Evolutionary conservation across 345 rosid species (phyloP), one percentile per base, ranked within the genome.

Genomic region (Gossypioides kirkii): DNA sequence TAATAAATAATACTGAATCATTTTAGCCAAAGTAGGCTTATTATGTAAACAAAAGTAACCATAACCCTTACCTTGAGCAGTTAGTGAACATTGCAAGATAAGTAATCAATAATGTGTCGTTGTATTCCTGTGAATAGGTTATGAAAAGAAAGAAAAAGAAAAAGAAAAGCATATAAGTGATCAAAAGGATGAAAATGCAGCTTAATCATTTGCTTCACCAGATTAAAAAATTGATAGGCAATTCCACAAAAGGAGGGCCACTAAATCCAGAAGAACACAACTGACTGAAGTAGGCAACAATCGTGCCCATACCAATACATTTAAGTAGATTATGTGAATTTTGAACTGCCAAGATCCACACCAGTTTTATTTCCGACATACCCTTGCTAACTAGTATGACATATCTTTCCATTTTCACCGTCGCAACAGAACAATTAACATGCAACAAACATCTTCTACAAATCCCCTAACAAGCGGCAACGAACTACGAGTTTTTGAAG

Each of bases 31-130:
- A 54, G 5, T 18, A 18, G 59, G n/a, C 26, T 12, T 12, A 22
- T 65, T 6, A 60, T 60, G 6, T 25, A 26, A 62, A 49, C 26
- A 74, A 43, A 22, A 50, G 70, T 11, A 73, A 36, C 13, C 2
- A 46, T 2, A 71, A 46, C 45, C 73, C 61, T 22, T 86, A 94
- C 98, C 99, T 90, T 74, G 98, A 81, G 79, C 98, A 95, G 79
- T 92, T 95, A 50, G 98, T 95, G 78, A 95, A 78, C 94, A 91
- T 90, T 72, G 98, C 97, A 79, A 92, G 84, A 83, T 92, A 92
- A 52, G 96, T 81, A 65, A 90, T 83, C 86, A 95, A 83, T 79
- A 95, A 75, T 6, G 94, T 92, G 72, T 94, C 97, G 53, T 87
- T 94, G 81, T 94, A 92, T 79, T 94, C 98, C 98, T 94, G 85